phyloP scores from a whole-genome alignment of 2,329 filamentous ascomycete species.

The Fusarium citri region DNA sequence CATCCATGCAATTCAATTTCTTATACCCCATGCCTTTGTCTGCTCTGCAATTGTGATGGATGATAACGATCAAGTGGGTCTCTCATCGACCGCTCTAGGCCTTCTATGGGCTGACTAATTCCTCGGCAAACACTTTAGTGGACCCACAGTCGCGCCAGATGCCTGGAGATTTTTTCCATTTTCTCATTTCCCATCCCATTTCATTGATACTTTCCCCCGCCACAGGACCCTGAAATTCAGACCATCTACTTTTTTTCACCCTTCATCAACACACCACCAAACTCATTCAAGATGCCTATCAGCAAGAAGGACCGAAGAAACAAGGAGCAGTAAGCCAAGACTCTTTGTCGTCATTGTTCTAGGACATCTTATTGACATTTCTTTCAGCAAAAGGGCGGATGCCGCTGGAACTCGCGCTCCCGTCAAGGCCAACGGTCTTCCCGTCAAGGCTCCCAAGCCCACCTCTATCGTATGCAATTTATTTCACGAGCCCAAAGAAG shows the following conservation, averaged over 20 bases:
- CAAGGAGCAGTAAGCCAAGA: background rate
- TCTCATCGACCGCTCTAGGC: constrained; percentile 9
- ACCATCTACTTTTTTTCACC: background rate
- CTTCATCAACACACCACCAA: background rate
- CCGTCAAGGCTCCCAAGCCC: constrained; percentile 64
- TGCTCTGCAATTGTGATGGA: too few relatives aligned
- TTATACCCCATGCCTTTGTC: too few relatives aligned
- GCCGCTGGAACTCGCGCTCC: constrained; percentile 64
- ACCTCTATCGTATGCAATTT: constrained; percentile 42
- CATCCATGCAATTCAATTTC: too few relatives aligned
- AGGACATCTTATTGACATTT: background rate
- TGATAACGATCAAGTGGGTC: background rate
- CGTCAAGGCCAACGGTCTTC: constrained; percentile 66
- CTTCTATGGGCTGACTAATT: constrained; percentile 4
- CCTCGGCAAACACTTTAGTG: constrained; percentile 6
- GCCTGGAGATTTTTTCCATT: too few relatives aligned
- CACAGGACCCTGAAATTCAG: constrained; percentile 13
- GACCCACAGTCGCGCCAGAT: background rate
- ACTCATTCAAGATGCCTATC: background rate
- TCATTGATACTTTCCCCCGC: constrained; percentile 6
- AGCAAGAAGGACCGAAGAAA: constrained; percentile 42
- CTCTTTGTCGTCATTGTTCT: rapidly evolving
- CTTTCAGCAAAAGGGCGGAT: constrained; percentile 60
- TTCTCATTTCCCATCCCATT: too few relatives aligned
- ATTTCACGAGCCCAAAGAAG: rapidly evolving